phyloP scores from a whole-genome alignment of 768 basidiomycete species.

The Boletus reticulatus region DNA sequence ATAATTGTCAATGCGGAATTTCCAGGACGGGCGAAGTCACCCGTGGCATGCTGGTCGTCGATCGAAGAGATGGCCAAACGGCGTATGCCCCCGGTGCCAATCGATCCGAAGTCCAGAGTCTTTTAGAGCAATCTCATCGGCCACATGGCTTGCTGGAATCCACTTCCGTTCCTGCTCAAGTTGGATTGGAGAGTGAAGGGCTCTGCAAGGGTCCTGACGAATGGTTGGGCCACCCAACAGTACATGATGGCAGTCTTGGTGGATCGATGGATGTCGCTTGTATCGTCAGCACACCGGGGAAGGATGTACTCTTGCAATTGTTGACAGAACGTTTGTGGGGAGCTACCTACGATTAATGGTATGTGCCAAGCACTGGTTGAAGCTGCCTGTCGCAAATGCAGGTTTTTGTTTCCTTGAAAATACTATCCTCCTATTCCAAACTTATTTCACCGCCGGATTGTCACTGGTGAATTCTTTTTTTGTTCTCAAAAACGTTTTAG shows the following conservation, averaged over 20 bases:
- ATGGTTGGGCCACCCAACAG: constrained; percentile 20
- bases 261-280: constrained; percentile 41
- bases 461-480: too few species aligned
- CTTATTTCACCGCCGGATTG: too few species aligned
- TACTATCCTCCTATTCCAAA: background rate
- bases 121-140: constrained; percentile 39
- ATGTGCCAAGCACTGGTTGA: background rate
- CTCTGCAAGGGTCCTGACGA: constrained; percentile 12
- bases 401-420: background rate
- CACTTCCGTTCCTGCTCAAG: constrained; percentile 51
- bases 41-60: constrained; percentile 84
- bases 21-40: constrained; percentile 72
- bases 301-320: constrained; percentile 43
- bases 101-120: constrained; percentile 59
- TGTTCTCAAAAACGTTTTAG: too few species aligned
- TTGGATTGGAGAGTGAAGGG: constrained; percentile 42
- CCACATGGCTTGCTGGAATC: constrained; percentile 44
- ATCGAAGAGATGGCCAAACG: constrained; percentile 64
- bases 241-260: constrained; percentile 18
- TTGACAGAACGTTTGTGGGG: constrained; percentile 60
- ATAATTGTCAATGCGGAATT: background rate
- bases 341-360: background rate
- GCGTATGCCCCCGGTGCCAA: constrained; percentile 66
- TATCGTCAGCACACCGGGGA: constrained; percentile 65
- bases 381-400: background rate